Conservation (phyloP, 106 monocot genomes). For the Allium cepa region DNA sequence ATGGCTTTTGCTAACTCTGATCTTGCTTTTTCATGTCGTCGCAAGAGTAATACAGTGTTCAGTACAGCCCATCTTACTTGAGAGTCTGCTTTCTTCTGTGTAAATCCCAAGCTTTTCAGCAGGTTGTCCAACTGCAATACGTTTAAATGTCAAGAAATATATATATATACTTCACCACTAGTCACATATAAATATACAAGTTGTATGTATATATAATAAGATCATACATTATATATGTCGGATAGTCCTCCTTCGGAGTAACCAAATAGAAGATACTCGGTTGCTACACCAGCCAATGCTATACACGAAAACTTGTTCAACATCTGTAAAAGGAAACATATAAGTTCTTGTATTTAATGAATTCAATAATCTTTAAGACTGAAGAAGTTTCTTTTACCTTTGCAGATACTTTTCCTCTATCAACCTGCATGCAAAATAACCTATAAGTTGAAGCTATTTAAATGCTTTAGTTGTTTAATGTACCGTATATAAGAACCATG, state of each 20-base stretch:
- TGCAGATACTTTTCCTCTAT: no score
- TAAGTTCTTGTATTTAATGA: neutral
- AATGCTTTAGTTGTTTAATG: no score
- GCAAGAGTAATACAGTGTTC: constrained; percentile 56
- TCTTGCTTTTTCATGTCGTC: constrained; percentile 61
- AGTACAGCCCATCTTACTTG: constrained; percentile 91
- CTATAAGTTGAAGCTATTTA: no score
- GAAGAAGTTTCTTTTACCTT: neutral
- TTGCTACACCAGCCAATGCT: constrained; percentile 82
- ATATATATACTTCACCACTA: neutral
- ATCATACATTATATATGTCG: constrained; percentile 48
- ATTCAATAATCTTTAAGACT: neutral
- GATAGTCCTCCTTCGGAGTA: constrained; percentile 79
- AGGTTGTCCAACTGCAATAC: constrained; percentile 51
- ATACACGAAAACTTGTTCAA: constrained; percentile 88
- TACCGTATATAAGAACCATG: no score
- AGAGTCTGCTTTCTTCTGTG: constrained; percentile 90
- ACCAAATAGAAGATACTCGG: constrained; percentile 89
- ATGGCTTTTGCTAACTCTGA: constrained; percentile 64
- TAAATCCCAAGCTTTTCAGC: constrained; percentile 72
- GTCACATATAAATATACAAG: no score
- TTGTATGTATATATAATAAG: neutral
- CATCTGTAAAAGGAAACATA: constrained; percentile 26
- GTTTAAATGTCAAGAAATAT: neutral
- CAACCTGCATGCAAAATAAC: no score